Evolutionary conservation across 768 basidiomycete genomes (phyloP), one percentile per base, ranked within the genome.

Genomic region (Galerina marginata): DNA sequence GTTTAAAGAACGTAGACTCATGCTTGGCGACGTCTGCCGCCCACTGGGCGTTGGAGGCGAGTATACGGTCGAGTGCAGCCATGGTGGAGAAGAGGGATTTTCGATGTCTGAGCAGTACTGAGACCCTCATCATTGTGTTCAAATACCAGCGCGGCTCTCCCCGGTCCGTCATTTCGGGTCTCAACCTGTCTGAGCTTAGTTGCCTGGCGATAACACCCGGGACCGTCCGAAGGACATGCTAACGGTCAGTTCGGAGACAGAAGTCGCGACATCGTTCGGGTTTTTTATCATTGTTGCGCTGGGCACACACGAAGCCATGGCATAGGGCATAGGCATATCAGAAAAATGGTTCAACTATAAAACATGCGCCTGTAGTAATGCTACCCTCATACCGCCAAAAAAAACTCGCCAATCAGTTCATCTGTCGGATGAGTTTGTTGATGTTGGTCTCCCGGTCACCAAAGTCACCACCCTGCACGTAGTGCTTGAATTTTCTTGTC

Each of bases 361-460:
- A 61, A 54, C 60, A 56, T 60, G 52, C 37, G 65, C 51, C 59
- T 58, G 64, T 61, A 61, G 54, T 60, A 62, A 59, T 52, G 60
- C 60, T 60, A 59, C 63, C 56, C 59, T 65, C 61, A 52, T 56
- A 51, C 65, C 65, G 45, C 52, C 56, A 59, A 4, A 37, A 56
- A 55, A 56, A 53, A 52, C 69, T 7, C 50, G 16, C 37, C 50
- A 42, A 53, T 66, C 79, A 95, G 81, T 95, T 95, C 93, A 95
- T 95, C 80, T 94, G 91, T 59, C 94, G 85, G 79, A 99, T 87
- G 79, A 99, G 94, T 78, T 90, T 91, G 88, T 97, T 96, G 85
- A 99, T 99, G 85, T 93, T 92, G 70, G 81, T 80, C 81, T 99
- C 96, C 76, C 97, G 90, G 84, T 98, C 89, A 79, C 97, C 97